Base-by-base conservation (phyloP, 2,329 filamentous ascomycete species). In the Calonectria multiphialidica region DNA sequence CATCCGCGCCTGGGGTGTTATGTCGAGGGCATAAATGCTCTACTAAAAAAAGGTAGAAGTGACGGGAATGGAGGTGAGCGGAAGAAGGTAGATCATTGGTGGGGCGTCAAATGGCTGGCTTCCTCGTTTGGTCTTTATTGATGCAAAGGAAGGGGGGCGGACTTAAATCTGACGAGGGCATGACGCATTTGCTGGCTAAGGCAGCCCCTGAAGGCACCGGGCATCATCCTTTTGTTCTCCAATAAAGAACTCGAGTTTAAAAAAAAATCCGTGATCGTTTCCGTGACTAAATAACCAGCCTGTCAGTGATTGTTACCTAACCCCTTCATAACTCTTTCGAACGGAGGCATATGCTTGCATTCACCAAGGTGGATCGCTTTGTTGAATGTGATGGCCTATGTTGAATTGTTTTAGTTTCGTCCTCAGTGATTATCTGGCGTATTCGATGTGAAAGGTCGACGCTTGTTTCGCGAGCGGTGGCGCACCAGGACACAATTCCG, bases 1-100 rank as follows among this genome's bases (percentile, higher is more conserved):
- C 90, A 98, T 98, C 90, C 94, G 96, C 84, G 95, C 95, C 82
- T 98, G 95, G 95, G 95, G 95, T 89, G 95, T 98, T 85, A 98
- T 98, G 95, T 97, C 95, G 87, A 92, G 95, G 88, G 94, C 93
- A 88, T 96, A 95, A 86, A 81, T 73, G 75, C 77, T 76, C 74
- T 66, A 68, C 73, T 71, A 79, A 80, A 77, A 75, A 77, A 77
- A 74, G 74, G 73, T 75, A 73, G 77, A 75, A 72, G 72, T 75
- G 77, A 77, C 59, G 72, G 68, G 65, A 68, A 73, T 68, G 75
- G 75, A 78, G 74, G 74, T 68, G 73, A 78, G 76, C 75, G 80
- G 77, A 80, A 80, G 79, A 81, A 79, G 81, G 84, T 84, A 84
- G 83, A 86, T 85, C 83, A 85, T 83, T 79, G 82, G 83, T 84